phyloP scores from a whole-genome alignment of 805 yeast species.

The Suhomyces vadensis region DNA sequence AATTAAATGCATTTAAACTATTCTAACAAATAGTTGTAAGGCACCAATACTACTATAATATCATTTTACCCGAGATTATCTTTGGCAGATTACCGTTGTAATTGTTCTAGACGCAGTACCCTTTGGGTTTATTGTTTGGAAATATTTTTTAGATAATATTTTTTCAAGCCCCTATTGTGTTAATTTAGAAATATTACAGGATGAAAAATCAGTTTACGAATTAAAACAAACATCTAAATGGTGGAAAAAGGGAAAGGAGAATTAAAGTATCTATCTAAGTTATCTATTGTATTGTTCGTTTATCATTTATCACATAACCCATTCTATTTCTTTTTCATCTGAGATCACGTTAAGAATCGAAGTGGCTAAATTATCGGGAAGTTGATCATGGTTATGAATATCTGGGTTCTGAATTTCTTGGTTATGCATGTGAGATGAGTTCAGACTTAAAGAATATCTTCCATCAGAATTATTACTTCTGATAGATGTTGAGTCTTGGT shows the following conservation, averaged over 20 bases:
- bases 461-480: neutral
- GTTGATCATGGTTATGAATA: neutral
- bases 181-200: too few species aligned
- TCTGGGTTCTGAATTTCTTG: neutral
- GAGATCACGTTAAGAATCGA: conserved; percentile 18
- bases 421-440: neutral
- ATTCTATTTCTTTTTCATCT: conserved; percentile 14
- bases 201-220: too few species aligned
- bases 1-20: neutral
- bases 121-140: neutral
- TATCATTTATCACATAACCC: conserved; percentile 13
- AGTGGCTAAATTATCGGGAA: conserved; percentile 14
- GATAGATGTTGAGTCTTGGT: neutral
- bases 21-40: too few species aligned
- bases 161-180: neutral
- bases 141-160: neutral
- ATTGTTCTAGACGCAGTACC: neutral
- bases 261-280: neutral
- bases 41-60: neutral
- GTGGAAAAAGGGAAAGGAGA: too few species aligned
- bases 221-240: too few species aligned
- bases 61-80: neutral
- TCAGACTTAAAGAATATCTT: neutral
- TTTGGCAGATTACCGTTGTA: conserved; percentile 1
- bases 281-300: too few species aligned